Evolutionary conservation across 345 rosid species (phyloP), one percentile per base, ranked within the genome.

Genomic region (Euphorbia pulcherrima): DNA sequence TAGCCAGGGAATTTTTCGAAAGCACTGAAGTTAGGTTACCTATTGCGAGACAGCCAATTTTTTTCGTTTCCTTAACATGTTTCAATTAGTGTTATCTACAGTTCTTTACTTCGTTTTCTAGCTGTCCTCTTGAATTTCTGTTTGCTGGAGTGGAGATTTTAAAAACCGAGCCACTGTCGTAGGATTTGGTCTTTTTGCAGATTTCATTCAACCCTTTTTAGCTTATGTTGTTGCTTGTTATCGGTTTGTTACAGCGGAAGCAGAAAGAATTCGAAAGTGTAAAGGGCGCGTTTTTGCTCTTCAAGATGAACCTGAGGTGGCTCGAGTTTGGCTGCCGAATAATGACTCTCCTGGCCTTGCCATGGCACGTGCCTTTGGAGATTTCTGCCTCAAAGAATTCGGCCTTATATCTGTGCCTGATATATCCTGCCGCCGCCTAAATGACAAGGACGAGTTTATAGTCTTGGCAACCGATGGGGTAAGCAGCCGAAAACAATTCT

Each of bases 291-390:
- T 95, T 29, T 95, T 95, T 84, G 89, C 99, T 17, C 97, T 95
- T 71, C 83, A 74, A 55, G 97, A 88, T 81, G 99, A 95, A 71
- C 99, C 99, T 46, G 99, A 92, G 73, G 99, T 95, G 75, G 79
- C 86, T 39, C 83, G 99, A 77, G 96, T 95, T 68, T 95, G 99
- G 99, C 81, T 95, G 48, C 99, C 99, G 67, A 86, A 95, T 76
- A 75, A 78, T 82, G 85, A 89, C 74, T 85, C 99, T 18, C 99
- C 99, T 59, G 99, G 99, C 27, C 94, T 95, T 54, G 99, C 99
- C 59, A 95, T 95, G 99, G 97, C 99, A 26, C 92, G 99, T 60
- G 99, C 99, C 62, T 88, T 95, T 60, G 98, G 99, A 68, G 98
- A 95, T 83, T 95, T 95, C 78, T 92, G 99, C 76, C 96, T 95